phyloP scores from a whole-genome alignment of 352 stramenopile species.

The Pythium dissimile region DNA sequence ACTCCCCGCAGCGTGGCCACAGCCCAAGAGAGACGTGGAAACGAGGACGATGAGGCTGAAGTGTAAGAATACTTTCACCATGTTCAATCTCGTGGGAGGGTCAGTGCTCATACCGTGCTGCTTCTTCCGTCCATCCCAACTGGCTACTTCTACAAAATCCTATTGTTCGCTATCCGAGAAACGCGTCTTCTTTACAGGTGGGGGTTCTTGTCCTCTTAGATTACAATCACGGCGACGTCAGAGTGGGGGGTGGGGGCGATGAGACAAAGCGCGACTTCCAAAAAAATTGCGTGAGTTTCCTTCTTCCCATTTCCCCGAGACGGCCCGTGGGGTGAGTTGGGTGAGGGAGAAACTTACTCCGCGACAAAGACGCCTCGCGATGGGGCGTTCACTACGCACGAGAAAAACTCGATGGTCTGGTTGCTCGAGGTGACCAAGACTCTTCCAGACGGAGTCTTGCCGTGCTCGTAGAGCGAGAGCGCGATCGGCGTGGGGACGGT shows the following conservation, averaged over 20 bases:
- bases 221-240: conserved; percentile 17
- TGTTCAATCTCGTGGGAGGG: conserved; percentile 3
- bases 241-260: not conserved
- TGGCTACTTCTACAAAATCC: conserved; percentile 26
- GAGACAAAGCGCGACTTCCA: conserved; percentile 4
- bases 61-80: conserved; percentile 3
- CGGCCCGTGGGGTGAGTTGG: not conserved
- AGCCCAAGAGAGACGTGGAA: not conserved
- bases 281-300: conserved; percentile 4
- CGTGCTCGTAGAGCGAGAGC: conserved; percentile 71
- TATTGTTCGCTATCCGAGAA: conserved; percentile 25
- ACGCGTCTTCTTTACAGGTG: conserved; percentile 21
- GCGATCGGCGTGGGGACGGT: conserved; percentile 66
- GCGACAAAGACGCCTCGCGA: conserved; percentile 62
- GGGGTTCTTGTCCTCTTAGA: conserved; percentile 20
- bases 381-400: conserved; percentile 69
- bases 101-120: conserved; percentile 6
- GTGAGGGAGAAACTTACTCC: conserved; percentile 36
- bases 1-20: conserved; percentile 1
- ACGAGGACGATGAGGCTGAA: not conserved
- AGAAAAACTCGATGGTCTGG: conserved; percentile 87
- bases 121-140: conserved; percentile 3
- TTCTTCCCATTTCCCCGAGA: not conserved
- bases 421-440: conserved; percentile 75
- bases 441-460: conserved; percentile 74